Evolutionary conservation across 805 yeast species (phyloP).

Genomic region (Kodamaea restingae): DNA sequence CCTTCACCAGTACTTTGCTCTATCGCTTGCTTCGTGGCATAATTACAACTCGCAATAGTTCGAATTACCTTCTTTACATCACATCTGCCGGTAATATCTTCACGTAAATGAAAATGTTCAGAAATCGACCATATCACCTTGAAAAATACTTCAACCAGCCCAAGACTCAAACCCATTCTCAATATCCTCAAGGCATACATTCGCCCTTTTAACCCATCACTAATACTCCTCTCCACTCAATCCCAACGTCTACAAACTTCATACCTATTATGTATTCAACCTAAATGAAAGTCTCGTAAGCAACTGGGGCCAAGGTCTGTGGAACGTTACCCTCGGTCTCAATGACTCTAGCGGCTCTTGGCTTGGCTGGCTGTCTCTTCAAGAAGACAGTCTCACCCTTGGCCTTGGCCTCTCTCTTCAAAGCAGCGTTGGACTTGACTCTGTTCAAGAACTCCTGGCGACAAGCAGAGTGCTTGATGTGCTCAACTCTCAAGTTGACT

Average conservation of each 20-base stretch:
- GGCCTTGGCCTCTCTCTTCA: constrained; percentile 90
- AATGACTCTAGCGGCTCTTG: constrained; percentile 89
- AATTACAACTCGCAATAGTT: too few species aligned
- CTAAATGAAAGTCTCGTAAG: constrained; percentile 99
- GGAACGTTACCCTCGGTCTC: constrained; percentile 80
- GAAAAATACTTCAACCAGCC: too few species aligned
- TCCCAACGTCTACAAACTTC: background rate
- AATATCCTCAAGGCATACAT: too few species aligned
- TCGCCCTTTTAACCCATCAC: too few species aligned
- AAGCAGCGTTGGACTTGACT: constrained; percentile 95
- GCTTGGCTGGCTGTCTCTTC: constrained; percentile 98
- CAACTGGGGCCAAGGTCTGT: constrained; percentile 97
- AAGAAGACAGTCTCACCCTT: constrained; percentile 86
- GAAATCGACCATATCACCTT: too few species aligned
- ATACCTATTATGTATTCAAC: constrained; percentile 3
- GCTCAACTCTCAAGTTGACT: constrained; percentile 97
- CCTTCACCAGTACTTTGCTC: too few species aligned
- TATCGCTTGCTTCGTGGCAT: too few species aligned
- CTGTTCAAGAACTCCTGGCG: constrained; percentile 98
- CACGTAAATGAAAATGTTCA: too few species aligned
- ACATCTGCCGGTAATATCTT: too few species aligned
- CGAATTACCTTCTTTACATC: too few species aligned
- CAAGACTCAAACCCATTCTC: too few species aligned
- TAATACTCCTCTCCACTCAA: too few species aligned
- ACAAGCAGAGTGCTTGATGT: constrained; percentile 99